Conservation (phyloP, 2,329 filamentous ascomycete species). For the Botrytis squamosa region DNA sequence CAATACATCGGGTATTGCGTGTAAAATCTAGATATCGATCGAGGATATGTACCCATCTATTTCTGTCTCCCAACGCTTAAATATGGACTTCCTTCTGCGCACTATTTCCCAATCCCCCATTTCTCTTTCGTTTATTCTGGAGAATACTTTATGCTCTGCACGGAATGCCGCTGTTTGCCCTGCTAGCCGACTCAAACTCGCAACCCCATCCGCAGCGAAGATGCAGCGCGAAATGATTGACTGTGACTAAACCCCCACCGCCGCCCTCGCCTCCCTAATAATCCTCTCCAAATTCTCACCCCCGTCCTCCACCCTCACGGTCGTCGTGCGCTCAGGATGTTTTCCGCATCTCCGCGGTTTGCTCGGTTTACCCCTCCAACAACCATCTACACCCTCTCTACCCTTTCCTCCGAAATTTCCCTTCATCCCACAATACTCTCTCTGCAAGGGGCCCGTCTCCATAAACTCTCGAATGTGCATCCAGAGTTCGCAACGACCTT, state of each 20-base stretch:
- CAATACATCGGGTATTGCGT: neutral
- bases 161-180: neutral
- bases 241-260: constrained; percentile 2
- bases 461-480: constrained; percentile 61
- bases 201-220: neutral
- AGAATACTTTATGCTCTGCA: neutral
- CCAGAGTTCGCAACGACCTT: constrained; percentile 61
- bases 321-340: constrained; percentile 43
- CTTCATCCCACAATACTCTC: constrained; percentile 60
- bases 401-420: constrained; percentile 55
- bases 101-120: neutral
- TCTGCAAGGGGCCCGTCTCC: constrained; percentile 44
- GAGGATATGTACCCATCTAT: neutral
- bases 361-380: constrained; percentile 60
- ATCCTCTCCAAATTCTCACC: constrained; percentile 12
- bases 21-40: neutral
- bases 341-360: constrained; percentile 58
- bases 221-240: neutral
- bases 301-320: constrained; percentile 31
- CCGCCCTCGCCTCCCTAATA: constrained; percentile 12
- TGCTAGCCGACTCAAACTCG: neutral
- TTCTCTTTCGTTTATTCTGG: neutral
- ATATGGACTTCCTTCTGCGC: neutral
- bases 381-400: constrained; percentile 46
- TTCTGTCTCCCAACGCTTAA: neutral